These are phyloP conservation scores for Cladosporium phlei DNA, from an alignment of 2,329 filamentous ascomycete species.

Conservation along the genomic window DNA sequence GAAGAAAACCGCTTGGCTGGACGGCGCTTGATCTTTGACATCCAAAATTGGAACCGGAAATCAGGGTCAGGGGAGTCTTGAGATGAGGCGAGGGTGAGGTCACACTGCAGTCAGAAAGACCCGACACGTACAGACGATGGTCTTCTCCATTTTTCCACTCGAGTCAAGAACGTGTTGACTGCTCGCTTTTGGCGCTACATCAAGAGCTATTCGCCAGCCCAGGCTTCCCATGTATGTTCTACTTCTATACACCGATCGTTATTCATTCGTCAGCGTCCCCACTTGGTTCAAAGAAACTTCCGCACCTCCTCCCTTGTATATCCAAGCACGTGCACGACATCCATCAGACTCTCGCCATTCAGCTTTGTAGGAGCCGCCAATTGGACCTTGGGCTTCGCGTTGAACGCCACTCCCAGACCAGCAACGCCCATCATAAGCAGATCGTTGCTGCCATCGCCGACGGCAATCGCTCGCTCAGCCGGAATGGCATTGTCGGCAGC, in stretches of 20 bases:
- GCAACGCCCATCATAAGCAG: constrained; percentile 72
- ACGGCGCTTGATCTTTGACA: not conserved
- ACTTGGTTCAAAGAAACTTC: constrained; percentile 23
- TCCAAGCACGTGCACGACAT: constrained; percentile 70
- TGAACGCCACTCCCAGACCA: constrained; percentile 74
- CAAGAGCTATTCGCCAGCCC: too few species aligned
- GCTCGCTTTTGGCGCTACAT: too few species aligned
- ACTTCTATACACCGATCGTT: too few species aligned
- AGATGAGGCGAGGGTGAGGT: too few species aligned
- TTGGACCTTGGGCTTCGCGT: constrained; percentile 78
- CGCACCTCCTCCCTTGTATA: constrained; percentile 27
- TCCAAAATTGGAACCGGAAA: not conserved
- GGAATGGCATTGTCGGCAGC: constrained; percentile 62
- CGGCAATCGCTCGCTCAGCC: constrained; percentile 63
- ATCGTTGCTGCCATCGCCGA: constrained; percentile 81
- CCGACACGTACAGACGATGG: too few species aligned
- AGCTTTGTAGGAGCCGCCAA: constrained; percentile 67
- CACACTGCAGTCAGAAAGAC: too few species aligned
- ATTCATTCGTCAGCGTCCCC: too few species aligned
- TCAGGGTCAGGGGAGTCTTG: not conserved
- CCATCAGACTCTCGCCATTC: constrained; percentile 65
- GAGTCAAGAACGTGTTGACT: too few species aligned
- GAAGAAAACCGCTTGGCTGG: too few species aligned
- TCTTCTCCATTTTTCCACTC: too few species aligned
- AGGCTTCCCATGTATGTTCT: too few species aligned